Evolutionary conservation across 495 filamentous ascomycete genomes (phyloP).

Genomic region (Penicillium ochrochloron): DNA sequence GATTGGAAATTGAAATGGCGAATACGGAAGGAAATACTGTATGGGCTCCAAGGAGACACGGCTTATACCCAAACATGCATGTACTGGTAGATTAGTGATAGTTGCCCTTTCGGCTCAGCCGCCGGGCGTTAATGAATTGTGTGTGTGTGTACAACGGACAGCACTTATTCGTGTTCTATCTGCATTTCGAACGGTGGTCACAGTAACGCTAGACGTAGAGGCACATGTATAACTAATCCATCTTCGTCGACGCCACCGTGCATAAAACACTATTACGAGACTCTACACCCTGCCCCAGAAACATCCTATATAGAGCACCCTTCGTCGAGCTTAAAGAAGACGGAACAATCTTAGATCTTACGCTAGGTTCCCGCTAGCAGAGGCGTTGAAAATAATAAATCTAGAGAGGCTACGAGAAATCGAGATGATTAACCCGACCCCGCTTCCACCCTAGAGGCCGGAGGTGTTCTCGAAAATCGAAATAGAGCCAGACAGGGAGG

Average conservation of each 20-base stretch:
- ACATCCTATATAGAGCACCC: conserved; percentile 17
- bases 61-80: too few species aligned
- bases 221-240: background rate
- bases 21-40: conserved; percentile 23
- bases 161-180: conserved; percentile 8
- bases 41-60: conserved; percentile 18
- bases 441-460: conserved; percentile 24
- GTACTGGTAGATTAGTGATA: conserved; percentile 18
- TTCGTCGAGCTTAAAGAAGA: conserved; percentile 17
- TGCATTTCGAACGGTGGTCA: background rate
- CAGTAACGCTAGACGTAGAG: background rate
- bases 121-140: too few species aligned
- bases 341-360: conserved; percentile 14
- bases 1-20: conserved; percentile 27
- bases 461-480: conserved; percentile 29
- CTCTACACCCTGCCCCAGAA: conserved; percentile 15
- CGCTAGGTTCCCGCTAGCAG: conserved; percentile 20
- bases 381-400: conserved; percentile 23
- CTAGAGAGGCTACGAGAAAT: conserved; percentile 14
- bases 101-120: too few species aligned
- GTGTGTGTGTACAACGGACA: conserved; percentile 4
- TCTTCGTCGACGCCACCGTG: background rate
- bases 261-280: conserved; percentile 7
- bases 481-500: conserved; percentile 26
- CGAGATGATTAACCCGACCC: conserved; percentile 29